Evolutionary conservation across 768 basidiomycete species (phyloP).

Genomic region (Podaxis pistillaris): DNA sequence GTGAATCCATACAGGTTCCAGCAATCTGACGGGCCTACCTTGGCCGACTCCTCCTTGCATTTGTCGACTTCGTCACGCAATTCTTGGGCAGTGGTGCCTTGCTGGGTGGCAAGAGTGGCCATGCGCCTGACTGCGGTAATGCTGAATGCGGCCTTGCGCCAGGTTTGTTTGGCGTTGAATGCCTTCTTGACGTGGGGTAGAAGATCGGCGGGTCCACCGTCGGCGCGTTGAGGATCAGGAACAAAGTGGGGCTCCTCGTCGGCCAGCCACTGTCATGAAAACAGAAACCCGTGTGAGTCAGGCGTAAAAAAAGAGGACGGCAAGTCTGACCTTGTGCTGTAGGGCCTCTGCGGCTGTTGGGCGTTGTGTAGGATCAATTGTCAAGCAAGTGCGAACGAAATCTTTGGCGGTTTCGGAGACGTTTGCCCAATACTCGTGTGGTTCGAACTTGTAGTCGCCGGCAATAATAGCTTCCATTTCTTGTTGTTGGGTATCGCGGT

Average conservation of each 20-base stretch:
- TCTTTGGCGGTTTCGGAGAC: conserved; percentile 81
- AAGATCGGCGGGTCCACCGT: conserved; percentile 70
- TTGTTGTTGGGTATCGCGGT: conserved; percentile 80
- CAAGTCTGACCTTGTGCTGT: conserved; percentile 53
- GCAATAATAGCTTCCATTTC: conserved; percentile 96
- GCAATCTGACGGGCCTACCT: conserved; percentile 22
- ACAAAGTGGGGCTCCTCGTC: conserved; percentile 70
- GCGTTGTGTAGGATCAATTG: conserved; percentile 75
- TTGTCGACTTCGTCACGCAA: conserved; percentile 59
- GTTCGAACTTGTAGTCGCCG: conserved; percentile 86
- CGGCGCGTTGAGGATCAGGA: conserved; percentile 48
- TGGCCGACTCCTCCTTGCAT: conserved; percentile 82
- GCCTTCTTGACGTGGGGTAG: conserved; percentile 87
- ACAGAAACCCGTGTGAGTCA: neutral
- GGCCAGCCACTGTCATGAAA: conserved; percentile 64
- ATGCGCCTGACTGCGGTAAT: conserved; percentile 86
- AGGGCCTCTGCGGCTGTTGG: conserved; percentile 78
- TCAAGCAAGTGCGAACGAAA: conserved; percentile 83
- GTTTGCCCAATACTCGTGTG: conserved; percentile 81
- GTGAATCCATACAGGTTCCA: neutral
- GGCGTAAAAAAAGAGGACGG: neutral
- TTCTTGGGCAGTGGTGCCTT: conserved; percentile 42
- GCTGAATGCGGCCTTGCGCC: conserved; percentile 84
- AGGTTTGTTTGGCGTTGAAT: conserved; percentile 86
- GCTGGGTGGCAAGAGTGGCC: conserved; percentile 50